Conservation (phyloP, 768 basidiomycete genomes). For the Trichaptum fuscoviolaceum region DNA sequence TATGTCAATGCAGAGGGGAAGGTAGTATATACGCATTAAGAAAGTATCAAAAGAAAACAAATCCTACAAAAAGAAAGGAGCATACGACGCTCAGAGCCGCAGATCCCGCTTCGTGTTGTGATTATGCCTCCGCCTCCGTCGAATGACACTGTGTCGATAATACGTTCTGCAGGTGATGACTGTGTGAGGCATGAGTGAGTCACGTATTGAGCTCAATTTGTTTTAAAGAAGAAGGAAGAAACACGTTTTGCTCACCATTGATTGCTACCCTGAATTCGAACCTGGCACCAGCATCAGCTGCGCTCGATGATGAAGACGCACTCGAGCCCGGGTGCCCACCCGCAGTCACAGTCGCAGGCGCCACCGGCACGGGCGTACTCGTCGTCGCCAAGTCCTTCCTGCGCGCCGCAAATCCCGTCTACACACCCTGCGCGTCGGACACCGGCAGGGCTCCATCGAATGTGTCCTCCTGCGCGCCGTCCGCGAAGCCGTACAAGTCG, state of each 20-base stretch:
- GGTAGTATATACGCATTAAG: no score
- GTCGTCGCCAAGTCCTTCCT: not conserved
- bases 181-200: not conserved
- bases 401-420: not conserved
- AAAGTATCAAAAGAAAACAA: no score
- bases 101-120: not conserved
- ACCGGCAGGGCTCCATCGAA: conserved; percentile 33
- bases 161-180: not conserved
- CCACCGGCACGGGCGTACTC: not conserved
- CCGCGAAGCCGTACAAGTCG: conserved; percentile 62
- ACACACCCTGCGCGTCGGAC: not conserved
- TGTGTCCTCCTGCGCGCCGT: conserved; percentile 72
- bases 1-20: no score
- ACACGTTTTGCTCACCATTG: not conserved
- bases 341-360: not conserved
- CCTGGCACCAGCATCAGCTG: not conserved
- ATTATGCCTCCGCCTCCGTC: not conserved
- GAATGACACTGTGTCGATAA: not conserved
- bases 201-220: not conserved
- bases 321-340: no score
- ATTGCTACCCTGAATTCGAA: not conserved
- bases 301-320: not conserved
- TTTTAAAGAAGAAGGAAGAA: not conserved
- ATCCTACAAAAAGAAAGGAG: no score
- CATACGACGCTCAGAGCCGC: not conserved